Evolutionary conservation across 768 basidiomycete genomes (phyloP), one percentile per base, ranked within the genome.

Genomic region (Omphalotus guepiniiformis): DNA sequence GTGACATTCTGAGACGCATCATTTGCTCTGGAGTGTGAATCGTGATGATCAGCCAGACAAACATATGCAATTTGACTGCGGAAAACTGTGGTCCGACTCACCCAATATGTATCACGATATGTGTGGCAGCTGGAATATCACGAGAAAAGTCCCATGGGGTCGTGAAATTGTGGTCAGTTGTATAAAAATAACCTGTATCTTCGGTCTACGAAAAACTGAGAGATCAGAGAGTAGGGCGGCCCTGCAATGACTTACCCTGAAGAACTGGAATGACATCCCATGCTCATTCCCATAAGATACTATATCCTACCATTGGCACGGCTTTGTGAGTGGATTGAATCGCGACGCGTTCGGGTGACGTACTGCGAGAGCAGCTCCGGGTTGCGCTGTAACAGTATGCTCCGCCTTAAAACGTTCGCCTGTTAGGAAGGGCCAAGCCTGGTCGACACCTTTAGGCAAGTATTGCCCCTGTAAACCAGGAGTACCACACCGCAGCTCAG

Each of bases 71-170:
- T 21, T 4, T 13, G 39, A 22, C 8, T 12, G 22, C 4, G 39
- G 6, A 16, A 41, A 41, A 41, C 15, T 9, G 40, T 11, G 44
- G 3, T 12, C 16, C 38, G n/a, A 50, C 67, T 19, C 52, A 75
- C 72, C 79, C 76, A 41, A 80, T 77, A 54, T 79, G 75, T n/a
- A 79, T 73, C 2, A 81, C 71, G 45, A 80, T 57, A 49, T 80
- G 76, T 2, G 77, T 78, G 4, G 77, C 60, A 0, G 63, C 49
- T 7, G 76, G 76, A 3, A 58, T 53, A 51, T 83, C 78, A 3
- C 68, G 63, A 3, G 58, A 49, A 54, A 83, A 80, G 52, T 80
- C 55, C 78, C 79, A 82, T 3, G 75, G 72, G 1, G 79, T 81
- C 3, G 78, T 81, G 60, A 66, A 80, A 57, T 81, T 80, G 61